Conservation (phyloP, 441 rosid species). For the Gossypium trilobum region DNA sequence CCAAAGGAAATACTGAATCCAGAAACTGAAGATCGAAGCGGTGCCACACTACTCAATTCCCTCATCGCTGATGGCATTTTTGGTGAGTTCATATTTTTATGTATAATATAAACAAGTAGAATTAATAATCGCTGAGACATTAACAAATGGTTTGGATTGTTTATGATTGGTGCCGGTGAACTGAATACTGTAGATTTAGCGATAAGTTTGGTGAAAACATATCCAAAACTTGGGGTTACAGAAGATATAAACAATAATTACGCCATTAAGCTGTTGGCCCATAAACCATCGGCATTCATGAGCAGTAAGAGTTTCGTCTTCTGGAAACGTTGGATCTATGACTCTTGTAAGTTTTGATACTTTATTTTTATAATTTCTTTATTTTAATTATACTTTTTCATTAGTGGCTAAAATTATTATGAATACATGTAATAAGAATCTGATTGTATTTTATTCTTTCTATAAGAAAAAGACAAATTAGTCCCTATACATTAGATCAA, state of each 20-base stretch:
- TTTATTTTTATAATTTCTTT: not conserved
- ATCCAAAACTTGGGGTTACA: slow-evolving; percentile 5
- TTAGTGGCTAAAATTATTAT: not conserved
- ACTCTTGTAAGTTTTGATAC: slow-evolving; percentile 5
- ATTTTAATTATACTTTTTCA: not conserved
- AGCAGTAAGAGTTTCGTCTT: slow-evolving; percentile 6
- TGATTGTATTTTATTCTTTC: no score
- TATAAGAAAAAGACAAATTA: no score
- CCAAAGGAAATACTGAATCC: slow-evolving; percentile 20
- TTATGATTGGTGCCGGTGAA: not conserved
- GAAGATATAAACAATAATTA: slow-evolving; percentile 10
- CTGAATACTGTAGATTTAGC: slow-evolving; percentile 2
- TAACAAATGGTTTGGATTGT: not conserved
- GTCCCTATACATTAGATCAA: no score
- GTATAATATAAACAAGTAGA: not conserved
- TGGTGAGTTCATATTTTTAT: slow-evolving; percentile 19
- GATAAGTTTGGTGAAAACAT: not conserved
- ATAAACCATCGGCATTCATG: slow-evolving; percentile 8
- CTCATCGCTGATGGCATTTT: slow-evolving; percentile 26
- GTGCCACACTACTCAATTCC: slow-evolving; percentile 31
- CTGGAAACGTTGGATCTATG: slow-evolving; percentile 9
- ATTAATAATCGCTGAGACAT: no score
- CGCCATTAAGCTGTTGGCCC: slow-evolving; percentile 9
- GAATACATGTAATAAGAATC: not conserved
- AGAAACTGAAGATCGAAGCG: slow-evolving; percentile 21